Conservation (phyloP, 768 basidiomycete species). For the Xanthoconium purpureum region DNA sequence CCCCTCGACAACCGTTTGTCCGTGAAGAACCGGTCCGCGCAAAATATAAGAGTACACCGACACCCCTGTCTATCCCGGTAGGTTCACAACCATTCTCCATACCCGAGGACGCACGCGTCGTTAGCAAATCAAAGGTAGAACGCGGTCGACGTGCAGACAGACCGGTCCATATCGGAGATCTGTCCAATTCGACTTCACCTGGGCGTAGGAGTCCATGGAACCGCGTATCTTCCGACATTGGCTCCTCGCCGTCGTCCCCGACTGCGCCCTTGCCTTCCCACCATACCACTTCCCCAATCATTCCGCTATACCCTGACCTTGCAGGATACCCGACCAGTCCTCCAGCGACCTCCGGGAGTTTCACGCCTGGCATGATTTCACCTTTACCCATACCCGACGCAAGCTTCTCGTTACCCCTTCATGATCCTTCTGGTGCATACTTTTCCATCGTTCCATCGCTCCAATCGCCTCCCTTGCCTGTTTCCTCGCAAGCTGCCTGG, state of each 20-base stretch:
- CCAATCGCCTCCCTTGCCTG: constrained; percentile 12
- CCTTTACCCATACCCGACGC: constrained; percentile 13
- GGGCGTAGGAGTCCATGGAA: constrained; percentile 33
- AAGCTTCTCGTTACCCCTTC: constrained; percentile 10
- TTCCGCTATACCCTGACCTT: constrained; percentile 22
- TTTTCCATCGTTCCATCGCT: constrained; percentile 12
- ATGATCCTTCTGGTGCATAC: constrained; percentile 16
- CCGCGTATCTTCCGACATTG: constrained; percentile 16
- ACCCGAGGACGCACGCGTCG: constrained; percentile 18
- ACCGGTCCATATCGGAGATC: constrained; percentile 8
- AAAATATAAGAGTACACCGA: constrained; percentile 33
- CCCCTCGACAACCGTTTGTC: constrained; percentile 50
- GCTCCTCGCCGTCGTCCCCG: constrained; percentile 26
- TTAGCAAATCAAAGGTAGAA: constrained; percentile 23
- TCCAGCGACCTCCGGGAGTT: constrained; percentile 4
- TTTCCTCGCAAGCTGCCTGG: constrained; percentile 21
- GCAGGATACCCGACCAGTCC: constrained; percentile 15
- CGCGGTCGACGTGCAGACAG: constrained; percentile 25
- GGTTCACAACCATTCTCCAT: constrained; percentile 15
- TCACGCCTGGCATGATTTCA: constrained; percentile 8
- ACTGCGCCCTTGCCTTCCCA: constrained; percentile 19
- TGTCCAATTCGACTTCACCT: constrained; percentile 28
- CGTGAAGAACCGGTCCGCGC: constrained; percentile 45
- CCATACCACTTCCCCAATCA: constrained; percentile 20
- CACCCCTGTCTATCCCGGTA: constrained; percentile 31